Conservation (phyloP, 768 basidiomycete species). For the Tubosaeta brunneosetosa region DNA sequence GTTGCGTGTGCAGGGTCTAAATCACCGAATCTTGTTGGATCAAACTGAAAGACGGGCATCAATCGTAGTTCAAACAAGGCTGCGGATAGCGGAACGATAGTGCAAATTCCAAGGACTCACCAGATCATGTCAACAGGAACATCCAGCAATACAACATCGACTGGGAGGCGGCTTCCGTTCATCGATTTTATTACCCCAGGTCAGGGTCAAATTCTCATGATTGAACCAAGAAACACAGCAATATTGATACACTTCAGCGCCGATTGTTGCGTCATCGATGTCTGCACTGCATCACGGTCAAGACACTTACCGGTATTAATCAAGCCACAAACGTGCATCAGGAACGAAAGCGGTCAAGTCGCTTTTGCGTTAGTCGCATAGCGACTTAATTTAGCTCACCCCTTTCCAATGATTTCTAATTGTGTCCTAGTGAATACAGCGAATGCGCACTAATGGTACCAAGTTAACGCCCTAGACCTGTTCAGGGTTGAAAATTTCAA, state of each 20-base stretch:
- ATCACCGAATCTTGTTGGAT: conserved; percentile 8
- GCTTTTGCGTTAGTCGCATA: neutral
- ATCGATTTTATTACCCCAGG: neutral
- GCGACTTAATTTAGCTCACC: neutral
- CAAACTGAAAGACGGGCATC: neutral
- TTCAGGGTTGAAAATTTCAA: too few species aligned
- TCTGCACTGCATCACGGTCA: conserved; percentile 1
- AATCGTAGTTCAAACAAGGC: neutral
- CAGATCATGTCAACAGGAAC: neutral
- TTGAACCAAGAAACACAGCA: conserved; percentile 4
- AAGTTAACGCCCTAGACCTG: neutral
- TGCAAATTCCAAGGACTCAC: neutral
- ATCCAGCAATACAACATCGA: neutral
- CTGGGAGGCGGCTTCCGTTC: conserved; percentile 6
- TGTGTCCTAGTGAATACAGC: neutral
- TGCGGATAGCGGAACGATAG: neutral
- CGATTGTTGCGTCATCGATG: neutral
- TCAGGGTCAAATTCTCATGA: conserved; percentile 4
- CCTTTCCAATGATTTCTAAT: neutral
- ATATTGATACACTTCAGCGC: neutral
- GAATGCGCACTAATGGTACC: neutral
- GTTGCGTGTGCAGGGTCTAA: neutral
- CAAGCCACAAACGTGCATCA: neutral
- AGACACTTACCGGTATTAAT: conserved; percentile 1
- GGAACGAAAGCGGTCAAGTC: neutral